Conservation (phyloP, 768 basidiomycete species). For the Leccinellum luteum region DNA sequence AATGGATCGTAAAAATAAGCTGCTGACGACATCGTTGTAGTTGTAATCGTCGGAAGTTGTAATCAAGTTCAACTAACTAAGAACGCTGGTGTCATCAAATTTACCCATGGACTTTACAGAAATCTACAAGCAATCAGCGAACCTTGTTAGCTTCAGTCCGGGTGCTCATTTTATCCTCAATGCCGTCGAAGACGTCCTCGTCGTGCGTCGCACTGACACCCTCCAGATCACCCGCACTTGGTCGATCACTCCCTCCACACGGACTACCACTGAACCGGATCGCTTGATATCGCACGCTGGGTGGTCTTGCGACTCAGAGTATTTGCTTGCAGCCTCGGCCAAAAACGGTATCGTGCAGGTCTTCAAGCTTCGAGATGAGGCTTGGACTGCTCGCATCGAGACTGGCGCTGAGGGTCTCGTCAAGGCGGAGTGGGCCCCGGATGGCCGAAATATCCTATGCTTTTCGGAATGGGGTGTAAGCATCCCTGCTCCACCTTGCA, state of each 20-base stretch:
- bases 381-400: conserved; percentile 75
- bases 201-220: conserved; percentile 81
- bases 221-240: conserved; percentile 83
- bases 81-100: conserved; percentile 1
- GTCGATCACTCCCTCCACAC: conserved; percentile 58
- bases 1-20: conserved; percentile 3
- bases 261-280: conserved; percentile 33
- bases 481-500: conserved; percentile 16
- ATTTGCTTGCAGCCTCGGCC: conserved; percentile 78
- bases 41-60: not conserved
- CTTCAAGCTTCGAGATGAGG: conserved; percentile 76
- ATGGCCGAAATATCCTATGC: conserved; percentile 78
- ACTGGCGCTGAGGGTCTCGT: conserved; percentile 81
- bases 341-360: conserved; percentile 70
- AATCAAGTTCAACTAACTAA: not conserved
- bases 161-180: conserved; percentile 86
- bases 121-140: conserved; percentile 70
- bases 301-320: conserved; percentile 90
- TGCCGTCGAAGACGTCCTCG: conserved; percentile 72
- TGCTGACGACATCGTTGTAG: conserved; percentile 12
- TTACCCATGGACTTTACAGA: conserved; percentile 82
- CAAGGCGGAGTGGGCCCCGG: conserved; percentile 88
- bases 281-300: conserved; percentile 67
- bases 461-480: conserved; percentile 94
- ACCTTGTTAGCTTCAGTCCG: conserved; percentile 79